Conservation (phyloP, 2,329 filamentous ascomycete genomes). For the Clonostachys sp. region DNA sequence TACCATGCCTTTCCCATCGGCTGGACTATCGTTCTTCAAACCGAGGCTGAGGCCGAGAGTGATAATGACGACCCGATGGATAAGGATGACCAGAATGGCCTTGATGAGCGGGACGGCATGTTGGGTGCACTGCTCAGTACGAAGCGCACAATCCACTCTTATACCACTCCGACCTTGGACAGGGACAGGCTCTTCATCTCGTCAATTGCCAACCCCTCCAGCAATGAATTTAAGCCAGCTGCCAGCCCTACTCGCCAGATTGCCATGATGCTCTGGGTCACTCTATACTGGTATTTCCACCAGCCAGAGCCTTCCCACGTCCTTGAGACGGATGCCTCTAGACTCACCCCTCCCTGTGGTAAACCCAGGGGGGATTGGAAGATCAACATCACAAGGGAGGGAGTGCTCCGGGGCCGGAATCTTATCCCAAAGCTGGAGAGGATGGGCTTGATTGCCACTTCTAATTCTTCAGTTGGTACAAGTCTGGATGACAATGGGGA, state of each 20-base stretch:
- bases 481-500: conserved; percentile 56
- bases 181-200: conserved; percentile 87
- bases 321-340: conserved; percentile 58
- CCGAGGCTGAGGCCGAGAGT: conserved; percentile 39
- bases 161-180: conserved; percentile 67
- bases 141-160: conserved; percentile 29
- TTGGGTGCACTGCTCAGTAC: conserved; percentile 15
- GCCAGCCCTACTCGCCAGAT: conserved; percentile 82
- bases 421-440: conserved; percentile 86
- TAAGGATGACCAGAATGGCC: conserved; percentile 6
- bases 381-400: conserved; percentile 78
- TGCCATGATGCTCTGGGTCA: conserved; percentile 95
- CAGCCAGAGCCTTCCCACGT: conserved; percentile 67
- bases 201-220: conserved; percentile 80
- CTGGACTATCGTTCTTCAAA: conserved; percentile 86
- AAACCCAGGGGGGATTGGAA: conserved; percentile 82
- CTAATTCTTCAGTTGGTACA: conserved; percentile 71
- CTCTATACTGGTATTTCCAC: conserved; percentile 97
- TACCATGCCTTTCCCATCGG: conserved; percentile 74
- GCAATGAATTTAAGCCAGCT: conserved; percentile 72
- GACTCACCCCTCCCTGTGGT: conserved; percentile 61
- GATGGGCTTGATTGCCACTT: conserved; percentile 78
- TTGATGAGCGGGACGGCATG: conserved; percentile 18
- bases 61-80: conserved; percentile 4
- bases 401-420: conserved; percentile 80